Evolutionary conservation across 768 basidiomycete genomes (phyloP).

Genomic region (Hemileccinum rubropunctum): DNA sequence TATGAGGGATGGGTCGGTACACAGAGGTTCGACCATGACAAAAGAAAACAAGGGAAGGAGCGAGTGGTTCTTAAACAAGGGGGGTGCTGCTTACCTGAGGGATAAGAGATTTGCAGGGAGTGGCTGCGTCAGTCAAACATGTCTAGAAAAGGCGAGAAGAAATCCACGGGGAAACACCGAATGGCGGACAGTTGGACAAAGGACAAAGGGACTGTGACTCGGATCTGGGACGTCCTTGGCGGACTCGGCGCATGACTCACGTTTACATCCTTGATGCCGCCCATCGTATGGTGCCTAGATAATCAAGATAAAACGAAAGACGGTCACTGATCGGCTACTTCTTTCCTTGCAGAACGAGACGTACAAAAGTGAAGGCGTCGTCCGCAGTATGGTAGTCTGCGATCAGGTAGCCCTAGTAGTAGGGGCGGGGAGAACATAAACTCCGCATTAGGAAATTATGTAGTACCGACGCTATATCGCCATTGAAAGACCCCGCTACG

Average conservation of each 20-base stretch:
- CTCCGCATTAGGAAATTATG: conserved; percentile 14
- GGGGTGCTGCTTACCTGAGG: conserved; percentile 30
- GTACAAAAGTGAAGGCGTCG: conserved; percentile 8
- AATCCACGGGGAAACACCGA: conserved; percentile 9
- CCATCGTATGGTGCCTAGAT: conserved; percentile 18
- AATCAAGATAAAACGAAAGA: not conserved
- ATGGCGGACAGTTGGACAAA: conserved; percentile 6
- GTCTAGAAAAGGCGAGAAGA: conserved; percentile 26
- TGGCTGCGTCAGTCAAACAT: conserved; percentile 30
- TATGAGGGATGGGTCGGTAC: not conserved
- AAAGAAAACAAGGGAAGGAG: conserved; percentile 11
- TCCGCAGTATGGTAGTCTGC: conserved; percentile 3
- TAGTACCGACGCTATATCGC: not conserved
- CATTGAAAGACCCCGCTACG: too few species aligned
- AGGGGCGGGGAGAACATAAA: too few species aligned
- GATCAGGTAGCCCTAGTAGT: not conserved
- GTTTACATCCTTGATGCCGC: conserved; percentile 26
- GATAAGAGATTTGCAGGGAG: conserved; percentile 20
- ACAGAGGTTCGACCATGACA: conserved; percentile 23
- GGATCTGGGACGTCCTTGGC: conserved; percentile 20
- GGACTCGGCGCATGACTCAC: conserved; percentile 25
- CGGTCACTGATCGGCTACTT: not conserved
- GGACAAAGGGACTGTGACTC: not conserved
- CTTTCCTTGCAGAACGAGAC: conserved; percentile 1
- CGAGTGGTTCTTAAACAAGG: conserved; percentile 11